phyloP scores from a whole-genome alignment of 495 filamentous ascomycete genomes.

The Trichoderma erinaceum region DNA sequence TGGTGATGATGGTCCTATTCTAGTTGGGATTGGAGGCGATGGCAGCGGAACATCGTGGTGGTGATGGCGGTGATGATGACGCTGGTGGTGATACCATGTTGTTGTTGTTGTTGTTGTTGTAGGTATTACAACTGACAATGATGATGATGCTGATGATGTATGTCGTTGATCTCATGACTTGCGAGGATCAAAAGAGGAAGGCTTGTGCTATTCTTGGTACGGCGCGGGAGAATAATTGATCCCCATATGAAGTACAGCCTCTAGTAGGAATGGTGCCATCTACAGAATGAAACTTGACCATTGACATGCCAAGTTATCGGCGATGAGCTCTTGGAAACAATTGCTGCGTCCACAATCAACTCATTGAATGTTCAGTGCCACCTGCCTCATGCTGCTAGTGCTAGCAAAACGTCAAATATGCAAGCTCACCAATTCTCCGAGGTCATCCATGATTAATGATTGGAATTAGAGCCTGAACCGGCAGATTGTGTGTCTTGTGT shows the following conservation, averaged over 20 bases:
- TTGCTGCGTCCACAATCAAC: neutral
- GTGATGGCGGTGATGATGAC: neutral
- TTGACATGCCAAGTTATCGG: no score
- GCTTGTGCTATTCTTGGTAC: neutral
- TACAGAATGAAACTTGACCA: no score
- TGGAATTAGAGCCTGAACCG: no score
- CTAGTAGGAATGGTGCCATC: no score
- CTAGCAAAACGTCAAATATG: neutral
- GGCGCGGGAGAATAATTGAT: neutral
- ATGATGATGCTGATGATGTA: neutral
- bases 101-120: neutral
- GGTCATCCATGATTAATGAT: neutral
- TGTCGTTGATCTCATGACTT: no score
- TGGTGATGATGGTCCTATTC: neutral
- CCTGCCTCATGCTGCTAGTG: neutral
- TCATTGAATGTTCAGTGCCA: neutral
- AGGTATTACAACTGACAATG: neutral
- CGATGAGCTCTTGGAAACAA: neutral
- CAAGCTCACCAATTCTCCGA: neutral
- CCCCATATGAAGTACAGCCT: neutral
- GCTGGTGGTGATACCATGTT: neutral
- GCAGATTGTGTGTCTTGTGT: no score
- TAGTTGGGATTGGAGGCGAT: neutral
- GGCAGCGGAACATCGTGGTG: neutral
- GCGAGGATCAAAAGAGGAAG: no score